phyloP scores from a whole-genome alignment of 371 early-diverging fungal species.

The Dichotomocladium elegans region DNA sequence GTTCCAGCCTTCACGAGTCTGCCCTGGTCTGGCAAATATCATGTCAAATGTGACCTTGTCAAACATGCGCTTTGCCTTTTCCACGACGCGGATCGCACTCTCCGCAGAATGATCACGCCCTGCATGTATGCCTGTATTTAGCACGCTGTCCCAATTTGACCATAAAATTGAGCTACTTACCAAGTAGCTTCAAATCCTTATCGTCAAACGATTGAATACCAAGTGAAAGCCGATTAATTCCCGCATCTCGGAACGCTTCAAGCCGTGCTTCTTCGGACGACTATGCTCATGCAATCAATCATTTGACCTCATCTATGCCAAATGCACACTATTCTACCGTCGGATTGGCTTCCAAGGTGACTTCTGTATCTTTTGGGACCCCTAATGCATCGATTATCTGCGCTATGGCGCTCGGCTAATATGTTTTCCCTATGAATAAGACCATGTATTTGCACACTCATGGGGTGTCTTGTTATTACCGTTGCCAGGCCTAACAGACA shows the following conservation, averaged over 20 bases:
- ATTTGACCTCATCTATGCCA: too few species aligned
- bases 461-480: too few species aligned
- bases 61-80: conserved; percentile 58
- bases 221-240: conserved; percentile 77
- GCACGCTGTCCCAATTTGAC: too few species aligned
- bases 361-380: conserved; percentile 38
- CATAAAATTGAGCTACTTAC: too few species aligned
- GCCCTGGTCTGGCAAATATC: conserved; percentile 82
- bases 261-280: conserved; percentile 47
- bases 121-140: too few species aligned
- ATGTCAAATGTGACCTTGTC: conserved; percentile 73
- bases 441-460: too few species aligned
- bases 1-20: conserved; percentile 62
- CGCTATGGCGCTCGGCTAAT: conserved; percentile 6
- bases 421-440: too few species aligned
- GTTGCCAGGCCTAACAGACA: too few species aligned
- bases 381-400: conserved; percentile 1
- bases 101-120: conserved; percentile 72
- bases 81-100: conserved; percentile 54
- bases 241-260: conserved; percentile 48
- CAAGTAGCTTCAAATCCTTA: conserved; percentile 38
- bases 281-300: conserved; percentile 14
- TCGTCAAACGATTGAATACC: conserved; percentile 78
- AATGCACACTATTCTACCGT: conserved; percentile 51
- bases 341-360: conserved; percentile 69